These are phyloP conservation scores for Fusarium torreyae DNA, from an alignment of 2,329 filamentous ascomycete genomes.

Conservation along the genomic window DNA sequence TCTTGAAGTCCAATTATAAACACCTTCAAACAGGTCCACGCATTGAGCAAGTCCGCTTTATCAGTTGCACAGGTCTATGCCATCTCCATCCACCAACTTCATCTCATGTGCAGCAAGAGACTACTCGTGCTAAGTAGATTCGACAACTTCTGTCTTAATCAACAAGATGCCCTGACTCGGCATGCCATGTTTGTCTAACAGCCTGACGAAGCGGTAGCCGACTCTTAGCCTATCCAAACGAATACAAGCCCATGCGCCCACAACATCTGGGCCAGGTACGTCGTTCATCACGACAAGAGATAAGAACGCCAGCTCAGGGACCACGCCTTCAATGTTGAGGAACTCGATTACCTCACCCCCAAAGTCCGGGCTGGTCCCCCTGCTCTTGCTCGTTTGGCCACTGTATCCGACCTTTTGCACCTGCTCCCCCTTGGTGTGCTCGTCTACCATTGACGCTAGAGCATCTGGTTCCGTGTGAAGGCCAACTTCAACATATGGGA, in stretches of 20 bases:
- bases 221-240: slow-evolving; percentile 14
- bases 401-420: slow-evolving; percentile 11
- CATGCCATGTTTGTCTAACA: slow-evolving; percentile 10
- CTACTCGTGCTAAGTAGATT: too few relatives aligned
- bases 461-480: slow-evolving; percentile 18
- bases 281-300: slow-evolving; percentile 23
- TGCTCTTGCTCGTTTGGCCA: slow-evolving; percentile 6
- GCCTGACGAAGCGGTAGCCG: slow-evolving; percentile 20
- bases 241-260: slow-evolving; percentile 26
- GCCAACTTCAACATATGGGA: slow-evolving; percentile 16
- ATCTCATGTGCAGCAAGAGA: too few relatives aligned
- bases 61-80: too few relatives aligned
- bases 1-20: too few relatives aligned
- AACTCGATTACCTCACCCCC: slow-evolving; percentile 18
- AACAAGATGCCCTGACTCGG: slow-evolving; percentile 10
- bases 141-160: slow-evolving; percentile 1
- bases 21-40: too few relatives aligned
- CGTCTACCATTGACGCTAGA: not conserved
- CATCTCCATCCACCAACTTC: too few relatives aligned
- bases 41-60: too few relatives aligned
- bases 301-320: slow-evolving; percentile 14
- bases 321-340: slow-evolving; percentile 5
- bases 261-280: slow-evolving; percentile 8
- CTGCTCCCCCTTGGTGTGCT: not conserved
- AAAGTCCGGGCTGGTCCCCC: slow-evolving; percentile 15